Conservation (phyloP, 352 stramenopile species). For the Phytopythium litorale region DNA sequence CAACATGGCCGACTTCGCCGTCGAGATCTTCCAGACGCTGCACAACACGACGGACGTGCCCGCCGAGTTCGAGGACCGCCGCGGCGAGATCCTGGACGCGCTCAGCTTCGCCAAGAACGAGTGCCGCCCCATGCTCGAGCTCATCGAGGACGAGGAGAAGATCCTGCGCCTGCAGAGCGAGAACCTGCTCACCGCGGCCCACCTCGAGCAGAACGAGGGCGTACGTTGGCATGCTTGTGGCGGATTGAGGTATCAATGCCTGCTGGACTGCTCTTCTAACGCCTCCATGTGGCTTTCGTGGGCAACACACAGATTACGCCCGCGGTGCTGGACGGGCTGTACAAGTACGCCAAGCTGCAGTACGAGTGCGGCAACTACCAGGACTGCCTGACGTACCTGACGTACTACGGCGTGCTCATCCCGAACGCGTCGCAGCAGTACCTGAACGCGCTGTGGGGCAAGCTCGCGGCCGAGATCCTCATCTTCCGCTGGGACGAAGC, state of each 20-base stretch:
- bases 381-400: slow-evolving; percentile 86
- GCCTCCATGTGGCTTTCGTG: background rate
- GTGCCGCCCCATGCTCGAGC: slow-evolving; percentile 69
- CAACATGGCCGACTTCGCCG: slow-evolving; percentile 97
- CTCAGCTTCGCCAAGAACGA: slow-evolving; percentile 74
- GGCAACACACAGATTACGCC: slow-evolving; percentile 64
- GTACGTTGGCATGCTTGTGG: slow-evolving; percentile 26
- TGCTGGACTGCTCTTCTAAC: background rate
- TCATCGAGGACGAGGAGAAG: slow-evolving; percentile 86
- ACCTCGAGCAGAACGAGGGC: slow-evolving; percentile 79
- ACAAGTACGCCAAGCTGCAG: slow-evolving; percentile 95
- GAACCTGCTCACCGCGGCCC: slow-evolving; percentile 71
- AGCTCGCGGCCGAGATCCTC: slow-evolving; percentile 95
- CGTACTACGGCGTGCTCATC: slow-evolving; percentile 87
- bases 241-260: background rate
- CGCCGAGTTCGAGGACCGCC: slow-evolving; percentile 80
- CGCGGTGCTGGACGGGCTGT: slow-evolving; percentile 88
- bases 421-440: slow-evolving; percentile 84
- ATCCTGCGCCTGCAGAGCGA: slow-evolving; percentile 84
- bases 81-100: slow-evolving; percentile 67
- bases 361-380: slow-evolving; percentile 98
- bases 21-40: slow-evolving; percentile 94
- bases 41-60: slow-evolving; percentile 77
- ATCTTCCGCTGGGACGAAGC: slow-evolving; percentile 96
- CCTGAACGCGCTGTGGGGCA: slow-evolving; percentile 93